Percentiles rank a stretch among this genome's conserved stretches.
Conservation (phyloP, 495 filamentous ascomycete genomes). For the Penicillium canescens region DNA sequence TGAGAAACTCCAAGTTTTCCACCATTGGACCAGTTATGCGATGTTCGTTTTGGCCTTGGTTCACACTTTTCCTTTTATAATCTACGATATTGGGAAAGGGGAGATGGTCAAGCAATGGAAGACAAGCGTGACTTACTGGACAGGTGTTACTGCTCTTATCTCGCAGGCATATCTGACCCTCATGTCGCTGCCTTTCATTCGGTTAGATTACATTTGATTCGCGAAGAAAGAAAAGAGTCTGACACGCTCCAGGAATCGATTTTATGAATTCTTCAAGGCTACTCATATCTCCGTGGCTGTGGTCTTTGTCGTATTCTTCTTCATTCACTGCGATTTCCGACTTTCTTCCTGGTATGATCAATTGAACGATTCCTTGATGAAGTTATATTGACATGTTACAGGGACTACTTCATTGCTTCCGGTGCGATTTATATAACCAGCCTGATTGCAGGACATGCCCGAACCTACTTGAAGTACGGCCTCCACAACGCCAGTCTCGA, state of each 20-base stretch:
- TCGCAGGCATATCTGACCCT: conserved; percentile 53
- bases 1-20: conserved; percentile 50
- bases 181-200: conserved; percentile 43
- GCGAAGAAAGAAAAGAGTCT: background rate
- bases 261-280: conserved; percentile 56
- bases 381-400: conserved; percentile 15
- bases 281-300: conserved; percentile 47
- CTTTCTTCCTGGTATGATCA: conserved; percentile 52
- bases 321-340: conserved; percentile 35
- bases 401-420: conserved; percentile 62
- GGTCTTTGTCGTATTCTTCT: conserved; percentile 51
- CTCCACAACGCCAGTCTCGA: conserved; percentile 44
- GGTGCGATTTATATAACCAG: conserved; percentile 48
- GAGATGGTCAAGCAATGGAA: conserved; percentile 49
- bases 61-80: conserved; percentile 55
- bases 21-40: conserved; percentile 45
- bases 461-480: conserved; percentile 48
- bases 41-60: conserved; percentile 48
- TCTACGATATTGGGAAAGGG: conserved; percentile 42
- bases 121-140: conserved; percentile 37
- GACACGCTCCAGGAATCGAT: conserved; percentile 34
- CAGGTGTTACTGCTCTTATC: conserved; percentile 47
- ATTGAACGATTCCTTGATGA: background rate
- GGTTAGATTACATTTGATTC: conserved; percentile 24
- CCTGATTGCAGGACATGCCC: conserved; percentile 40